Evolutionary conservation across 164 flowering plant species (phyloP), one percentile per base, ranked within the genome.

Genomic region (Brasenia schreberi): DNA sequence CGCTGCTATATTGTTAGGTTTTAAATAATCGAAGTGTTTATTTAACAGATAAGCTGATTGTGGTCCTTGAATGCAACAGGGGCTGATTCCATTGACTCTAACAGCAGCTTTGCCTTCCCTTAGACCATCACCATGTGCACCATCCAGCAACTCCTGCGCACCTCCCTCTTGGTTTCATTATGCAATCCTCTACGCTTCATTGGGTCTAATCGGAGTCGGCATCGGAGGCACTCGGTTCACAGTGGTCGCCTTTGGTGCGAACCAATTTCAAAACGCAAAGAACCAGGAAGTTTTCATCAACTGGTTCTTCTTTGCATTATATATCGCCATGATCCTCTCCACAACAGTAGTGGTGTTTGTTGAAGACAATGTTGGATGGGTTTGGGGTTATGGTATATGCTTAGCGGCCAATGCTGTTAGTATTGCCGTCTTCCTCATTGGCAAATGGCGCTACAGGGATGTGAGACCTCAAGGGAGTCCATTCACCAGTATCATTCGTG

Each of bases 341-440:
- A 17, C n/a, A 63, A 76, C 77, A 0, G 80, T 33, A 18, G 42
- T 83, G 17, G 79, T 83, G n/a, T 85, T 81, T 42, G 42, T 85
- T 59, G 49, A 85, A 63, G 87, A 83, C 70, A 83, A 76, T 18
- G 78, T 79, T 18, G 69, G 85, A 17, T 85, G 89, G 87, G 77
- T 67, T 0, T 66, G 67, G 63, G 84, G 89, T 0, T 83, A 75
- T 53, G 84, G 82, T 0, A 2, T 82, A 1, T 74, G 80, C 60
- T 11, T 63, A 1, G 72, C 60, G 0, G 67, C 63, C 0, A 79
- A 73, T 62, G 66, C 66, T 0, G 19, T 79, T 45, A 76, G 78
- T 3, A 6, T 83, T 9, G 70, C 60, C 23, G 7, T 77, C 5
- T 80, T 83, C 71, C 39, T 83, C 10, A 1, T 64, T 5, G 85